These are phyloP conservation scores for Paramyrothecium roridum DNA, from an alignment of 2,329 filamentous ascomycete genomes.

Conservation along the genomic window DNA sequence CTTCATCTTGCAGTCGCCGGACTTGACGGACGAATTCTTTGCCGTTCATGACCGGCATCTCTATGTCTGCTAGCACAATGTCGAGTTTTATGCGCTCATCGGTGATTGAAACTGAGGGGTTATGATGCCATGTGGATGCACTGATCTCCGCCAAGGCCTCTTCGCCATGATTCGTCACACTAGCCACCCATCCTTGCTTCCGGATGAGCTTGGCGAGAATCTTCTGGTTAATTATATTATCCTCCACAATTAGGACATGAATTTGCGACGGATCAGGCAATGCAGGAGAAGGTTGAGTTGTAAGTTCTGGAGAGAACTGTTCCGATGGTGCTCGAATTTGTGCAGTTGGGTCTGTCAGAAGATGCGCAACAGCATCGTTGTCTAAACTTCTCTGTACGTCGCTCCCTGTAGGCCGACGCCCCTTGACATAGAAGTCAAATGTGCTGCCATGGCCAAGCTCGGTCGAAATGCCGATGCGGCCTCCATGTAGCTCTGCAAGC, in stretches of 20 bases:
- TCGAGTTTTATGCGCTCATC: not conserved
- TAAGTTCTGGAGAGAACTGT: not conserved
- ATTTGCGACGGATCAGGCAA: not conserved
- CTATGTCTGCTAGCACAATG: not conserved
- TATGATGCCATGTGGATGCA: not conserved
- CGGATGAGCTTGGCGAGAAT: not conserved
- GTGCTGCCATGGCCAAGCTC: not conserved
- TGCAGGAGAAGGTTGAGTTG: not conserved
- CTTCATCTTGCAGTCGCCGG: not conserved
- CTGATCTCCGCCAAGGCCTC: not conserved
- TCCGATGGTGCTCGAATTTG: not conserved
- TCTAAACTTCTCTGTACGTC: not conserved
- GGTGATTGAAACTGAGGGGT: not conserved
- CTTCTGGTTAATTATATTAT: not conserved
- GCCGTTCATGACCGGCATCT: constrained; percentile 1
- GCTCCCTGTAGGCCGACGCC: not conserved
- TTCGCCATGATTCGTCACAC: not conserved
- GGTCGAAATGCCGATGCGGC: not conserved
- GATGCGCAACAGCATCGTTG: not conserved
- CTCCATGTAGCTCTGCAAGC: not conserved
- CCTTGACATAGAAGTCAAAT: not conserved
- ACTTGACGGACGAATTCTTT: not conserved
- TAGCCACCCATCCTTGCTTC: not conserved
- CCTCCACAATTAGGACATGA: not conserved
- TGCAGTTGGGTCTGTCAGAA: not conserved